phyloP scores from a whole-genome alignment of 1,284 basidiomycete genomes.

The Athelia psychrophila region DNA sequence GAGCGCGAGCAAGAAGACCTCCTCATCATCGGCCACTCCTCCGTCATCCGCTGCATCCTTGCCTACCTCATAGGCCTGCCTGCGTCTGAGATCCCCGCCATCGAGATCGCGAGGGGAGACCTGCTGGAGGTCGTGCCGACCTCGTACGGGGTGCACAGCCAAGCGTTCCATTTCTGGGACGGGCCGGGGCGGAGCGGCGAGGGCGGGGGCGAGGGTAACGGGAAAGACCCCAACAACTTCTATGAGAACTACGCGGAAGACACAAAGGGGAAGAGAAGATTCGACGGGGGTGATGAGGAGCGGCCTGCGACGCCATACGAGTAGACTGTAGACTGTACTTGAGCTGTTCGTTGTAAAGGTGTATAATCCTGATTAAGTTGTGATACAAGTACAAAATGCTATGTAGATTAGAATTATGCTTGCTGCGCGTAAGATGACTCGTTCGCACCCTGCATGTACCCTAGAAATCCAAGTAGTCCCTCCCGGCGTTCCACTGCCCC shows the following conservation, averaged over 20 bases:
- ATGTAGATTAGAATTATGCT: too few species aligned
- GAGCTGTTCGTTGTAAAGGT: too few species aligned
- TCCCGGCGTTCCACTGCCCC: conserved; percentile 42
- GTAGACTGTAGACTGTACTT: too few species aligned
- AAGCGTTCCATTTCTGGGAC: conserved; percentile 93
- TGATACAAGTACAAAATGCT: not conserved
- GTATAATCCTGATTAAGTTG: conserved; percentile 1
- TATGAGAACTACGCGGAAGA: conserved; percentile 87
- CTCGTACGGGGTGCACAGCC: conserved; percentile 85
- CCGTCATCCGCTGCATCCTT: conserved; percentile 95
- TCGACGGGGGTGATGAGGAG: too few species aligned
- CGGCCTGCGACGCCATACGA: too few species aligned
- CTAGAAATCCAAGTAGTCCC: conserved; percentile 73
- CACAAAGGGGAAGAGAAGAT: conserved; percentile 64
- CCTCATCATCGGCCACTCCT: conserved; percentile 83
- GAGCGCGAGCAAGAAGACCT: conserved; percentile 80
- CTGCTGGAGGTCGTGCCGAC: conserved; percentile 88
- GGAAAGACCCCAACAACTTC: conserved; percentile 68
- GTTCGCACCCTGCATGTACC: conserved; percentile 3
- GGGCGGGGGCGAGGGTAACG: conserved; percentile 34
- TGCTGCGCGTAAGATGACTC: too few species aligned
- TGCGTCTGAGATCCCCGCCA: conserved; percentile 95
- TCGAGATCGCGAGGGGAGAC: conserved; percentile 92
- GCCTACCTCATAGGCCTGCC: conserved; percentile 92
- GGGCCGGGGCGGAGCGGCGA: conserved; percentile 63